Evolutionary conservation across 2,329 filamentous ascomycete species (phyloP), one percentile per base, ranked within the genome.

Genomic region (Penicillium janthinellum): DNA sequence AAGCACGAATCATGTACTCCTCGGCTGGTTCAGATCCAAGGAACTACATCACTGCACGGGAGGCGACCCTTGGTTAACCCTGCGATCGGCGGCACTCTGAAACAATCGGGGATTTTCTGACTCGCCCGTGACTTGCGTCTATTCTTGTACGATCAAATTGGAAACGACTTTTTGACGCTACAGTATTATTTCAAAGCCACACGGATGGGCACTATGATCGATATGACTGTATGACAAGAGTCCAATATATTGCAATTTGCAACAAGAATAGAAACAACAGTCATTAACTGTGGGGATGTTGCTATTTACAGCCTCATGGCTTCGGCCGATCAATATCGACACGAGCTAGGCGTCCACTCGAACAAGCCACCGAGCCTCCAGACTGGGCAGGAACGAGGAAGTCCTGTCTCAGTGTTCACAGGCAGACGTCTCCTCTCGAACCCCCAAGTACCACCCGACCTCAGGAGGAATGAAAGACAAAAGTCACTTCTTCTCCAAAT

Each of bases 401-500:
- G 14, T 31, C 22, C 14, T 28, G 25, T 22, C 25, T 7, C 44
- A 28, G 22, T 28, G 42, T 22, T 28, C 22, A 6, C 44, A 31
- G 4, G 28, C 28, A 8, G 15, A 34, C 7, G 14, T 4, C 25
- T 14, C n/a, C 28, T 35, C 44, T 20, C 45, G 5, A 31, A 22
- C 10, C 28, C 28, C 28, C 14, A 20, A 12, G 15, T 2, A 7
- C 34, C 10, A 28, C 12, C 12, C 3, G 45, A 38, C 22, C 22
- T 22, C 22, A 17, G 25, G 20, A 34, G 25, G n/a, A 34, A 34
- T 4, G 45, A 39, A 11, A 31, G 6, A 31, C 41, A 37, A 11
- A 4, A 20, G 49, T 65, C 58, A 65, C n/a, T 60, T 58, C 60
- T 70, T 61, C 8, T 57, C 51, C 53, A 73, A 52, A 38, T 74